Base-by-base conservation (phyloP, 306 rosid species). In the Trifolium pratense region DNA sequence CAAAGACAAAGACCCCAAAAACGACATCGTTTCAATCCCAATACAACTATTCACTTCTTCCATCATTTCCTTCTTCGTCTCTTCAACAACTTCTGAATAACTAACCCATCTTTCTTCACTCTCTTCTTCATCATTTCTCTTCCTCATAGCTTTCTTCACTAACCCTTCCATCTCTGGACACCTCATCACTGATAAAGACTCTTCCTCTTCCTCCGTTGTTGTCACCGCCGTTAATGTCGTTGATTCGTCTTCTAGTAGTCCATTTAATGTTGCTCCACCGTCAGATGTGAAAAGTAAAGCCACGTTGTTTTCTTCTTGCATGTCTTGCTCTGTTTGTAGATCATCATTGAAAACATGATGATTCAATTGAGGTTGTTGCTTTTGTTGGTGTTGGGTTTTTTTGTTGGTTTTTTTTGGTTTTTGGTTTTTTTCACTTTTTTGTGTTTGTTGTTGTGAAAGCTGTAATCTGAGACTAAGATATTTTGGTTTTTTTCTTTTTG, bases 91-190 rank as follows among this genome's bases (percentile, higher is more conserved):
- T 68, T 94, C 93, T 26, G 99, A 95, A 68, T 87, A 95, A 68
- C 89, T 86, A 14, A 95, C 97, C 97, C 97, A 95, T 78, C 87
- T 84, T 86, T 90, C 99, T 52, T 83, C 87, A 4, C 81, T 78
- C 68, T 5, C 69, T 6, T 80, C 81, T n/a, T 74, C 74, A 65
- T 81, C 84, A 7, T 83, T 78, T 23, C 88, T 73, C 56, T 68
- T 78, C 83, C 90, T 89, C 97, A 95, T 90, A 73, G 99, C 99
- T 82, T 86, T 80, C 83, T 89, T 76, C 4, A 94, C 88, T 8
- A 94, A 83, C 59, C 79, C 62, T 60, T 55, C 79, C 65, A 57
- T 4, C 66, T 10, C 26, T 29, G 75, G 71, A 77, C 61, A 70
- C 73, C 71, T 70, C 78, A 75, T 7, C 48, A 78, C 79, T 11